Conservation (phyloP, 345 rosid species). For the Kandelia obovata region DNA sequence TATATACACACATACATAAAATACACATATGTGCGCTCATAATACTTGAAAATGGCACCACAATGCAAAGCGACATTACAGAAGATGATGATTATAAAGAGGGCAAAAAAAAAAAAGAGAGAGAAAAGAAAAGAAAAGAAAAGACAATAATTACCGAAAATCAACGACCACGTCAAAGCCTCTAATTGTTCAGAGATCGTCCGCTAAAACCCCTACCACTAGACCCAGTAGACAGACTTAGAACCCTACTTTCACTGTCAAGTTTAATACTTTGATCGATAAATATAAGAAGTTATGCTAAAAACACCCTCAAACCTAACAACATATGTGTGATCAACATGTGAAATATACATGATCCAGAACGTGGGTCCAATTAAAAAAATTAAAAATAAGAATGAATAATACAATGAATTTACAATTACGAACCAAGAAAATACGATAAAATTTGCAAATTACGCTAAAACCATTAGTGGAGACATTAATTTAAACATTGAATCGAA, state of each 20-base stretch:
- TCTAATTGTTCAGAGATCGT: not conserved
- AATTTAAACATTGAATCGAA: conserved; percentile 3
- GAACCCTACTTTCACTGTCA: too few species aligned
- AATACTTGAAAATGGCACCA: too few species aligned
- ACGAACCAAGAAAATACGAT: not conserved
- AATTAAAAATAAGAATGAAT: not conserved
- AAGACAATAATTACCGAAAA: not conserved
- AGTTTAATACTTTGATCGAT: too few species aligned
- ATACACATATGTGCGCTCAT: too few species aligned
- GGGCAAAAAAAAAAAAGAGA: not conserved
- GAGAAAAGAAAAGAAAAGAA: not conserved
- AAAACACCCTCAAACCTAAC: conserved; percentile 12
- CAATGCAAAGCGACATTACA: too few species aligned
- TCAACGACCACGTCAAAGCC: not conserved
- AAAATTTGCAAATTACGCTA: too few species aligned
- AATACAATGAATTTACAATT: not conserved
- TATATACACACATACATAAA: too few species aligned
- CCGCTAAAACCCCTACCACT: conserved; percentile 22
- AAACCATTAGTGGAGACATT: not conserved
- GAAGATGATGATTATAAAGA: too few species aligned
- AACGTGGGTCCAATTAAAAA: conserved; percentile 19
- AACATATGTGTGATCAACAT: conserved; percentile 4
- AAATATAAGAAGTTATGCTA: too few species aligned
- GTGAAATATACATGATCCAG: conserved; percentile 7
- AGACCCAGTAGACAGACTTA: conserved; percentile 14